Base-by-base conservation (phyloP, 176 grass and related monocot genomes). In the Triticum timopheevii region DNA sequence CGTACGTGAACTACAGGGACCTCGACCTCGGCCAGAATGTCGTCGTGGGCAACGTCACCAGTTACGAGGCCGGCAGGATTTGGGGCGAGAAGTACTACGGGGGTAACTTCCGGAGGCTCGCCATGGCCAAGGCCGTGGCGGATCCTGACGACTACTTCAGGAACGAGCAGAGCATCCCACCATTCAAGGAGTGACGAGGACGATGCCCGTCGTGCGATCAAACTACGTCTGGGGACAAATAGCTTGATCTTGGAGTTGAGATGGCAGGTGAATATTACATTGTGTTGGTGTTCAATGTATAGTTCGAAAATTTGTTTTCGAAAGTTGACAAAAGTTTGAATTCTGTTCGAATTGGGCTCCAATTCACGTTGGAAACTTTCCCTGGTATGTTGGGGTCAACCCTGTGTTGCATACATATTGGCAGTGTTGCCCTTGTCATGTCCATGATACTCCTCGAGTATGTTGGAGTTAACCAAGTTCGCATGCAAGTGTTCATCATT, bases 1-100 rank as follows among this genome's bases (percentile, higher is more conserved):
- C 89, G 4, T 94, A 94, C 59, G 79, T 89, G 27, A 94, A 94
- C 74, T 92, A 87, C 69, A 89, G 87, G 35, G 92, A 94, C 85
- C 81, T 89, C 15, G 92, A 89, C 30, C 68, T 94, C 0, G 92
- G 92, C 6, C 56, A 31, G 73, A 94, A 90, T 24, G 80, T 79
- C 3, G 9, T 86, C 0, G 84, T 74, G 4, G 92, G 77, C 33
- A 87, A 78, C 35, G 39, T 70, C 23, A 89, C 77, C 17, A 91
- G 87, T 45, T 94, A 87, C 68, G 6, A 80, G 15, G 69, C 74
- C 4, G 89, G 89, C 1, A 72, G 56, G 52, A 78, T 85, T 34
- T 82, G 82, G 90, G 86, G 90, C 4, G 33, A 35, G 69, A 85
- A 54, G 82, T 91, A 91, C 54, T 85, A 76, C 71, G 78, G 69